These are phyloP conservation scores for Corylus americana DNA, from an alignment of 306 rosid genomes.

Conservation along the genomic window DNA sequence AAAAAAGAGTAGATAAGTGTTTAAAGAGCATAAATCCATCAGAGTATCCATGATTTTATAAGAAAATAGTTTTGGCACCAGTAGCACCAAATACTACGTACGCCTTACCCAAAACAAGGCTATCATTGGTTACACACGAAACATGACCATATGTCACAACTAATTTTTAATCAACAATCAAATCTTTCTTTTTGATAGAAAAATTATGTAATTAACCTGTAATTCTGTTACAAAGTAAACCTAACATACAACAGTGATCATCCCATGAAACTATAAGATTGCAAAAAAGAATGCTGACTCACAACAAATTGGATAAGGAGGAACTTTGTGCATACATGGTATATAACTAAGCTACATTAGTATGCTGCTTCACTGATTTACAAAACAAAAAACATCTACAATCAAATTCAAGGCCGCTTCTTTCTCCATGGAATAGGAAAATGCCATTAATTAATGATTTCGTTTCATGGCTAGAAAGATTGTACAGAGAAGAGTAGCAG, in stretches of 20 bases:
- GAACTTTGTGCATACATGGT: conserved; percentile 57
- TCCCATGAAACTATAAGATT: conserved; percentile 20
- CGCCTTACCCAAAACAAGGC: neutral
- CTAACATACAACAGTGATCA: neutral
- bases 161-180: neutral
- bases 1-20: too few species aligned
- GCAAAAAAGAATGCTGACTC: neutral
- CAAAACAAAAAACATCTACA: conserved; percentile 90
- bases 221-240: neutral
- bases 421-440: conserved; percentile 62
- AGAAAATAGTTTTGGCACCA: neutral
- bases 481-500: neutral
- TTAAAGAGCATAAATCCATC: too few species aligned
- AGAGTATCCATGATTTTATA: neutral
- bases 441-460: conserved; percentile 21
- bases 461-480: conserved; percentile 2
- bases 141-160: neutral
- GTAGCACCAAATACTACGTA: neutral
- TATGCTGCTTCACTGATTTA: conserved; percentile 92
- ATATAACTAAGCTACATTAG: conserved; percentile 88
- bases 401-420: conserved; percentile 93
- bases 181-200: conserved; percentile 5
- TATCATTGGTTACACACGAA: neutral
- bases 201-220: neutral
- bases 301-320: conserved; percentile 17